Conservation (phyloP, 306 rosid genomes). For the Vigna unguiculata region DNA sequence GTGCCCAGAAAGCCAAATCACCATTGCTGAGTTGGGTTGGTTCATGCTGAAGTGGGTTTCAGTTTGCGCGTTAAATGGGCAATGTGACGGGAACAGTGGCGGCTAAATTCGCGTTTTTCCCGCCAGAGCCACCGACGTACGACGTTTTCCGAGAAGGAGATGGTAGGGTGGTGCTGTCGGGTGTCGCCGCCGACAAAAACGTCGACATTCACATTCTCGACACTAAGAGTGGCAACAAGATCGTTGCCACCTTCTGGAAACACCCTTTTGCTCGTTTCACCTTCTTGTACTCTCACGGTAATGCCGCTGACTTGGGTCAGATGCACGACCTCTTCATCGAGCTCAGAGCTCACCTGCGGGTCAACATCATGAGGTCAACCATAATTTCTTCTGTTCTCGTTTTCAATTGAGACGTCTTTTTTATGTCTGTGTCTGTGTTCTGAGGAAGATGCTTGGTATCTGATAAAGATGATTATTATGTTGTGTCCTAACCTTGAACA, state of each 20-base stretch:
- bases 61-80: slow-evolving; percentile 64
- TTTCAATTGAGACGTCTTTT: not conserved
- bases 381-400: not conserved
- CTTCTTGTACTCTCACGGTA: slow-evolving; percentile 91
- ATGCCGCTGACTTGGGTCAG: slow-evolving; percentile 99
- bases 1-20: slow-evolving; percentile 32
- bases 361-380: slow-evolving; percentile 86
- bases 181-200: slow-evolving; percentile 76
- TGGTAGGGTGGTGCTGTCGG: slow-evolving; percentile 69
- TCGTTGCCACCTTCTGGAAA: slow-evolving; percentile 91
- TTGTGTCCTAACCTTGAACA: not conserved
- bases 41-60: slow-evolving; percentile 61
- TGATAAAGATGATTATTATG: not conserved
- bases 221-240: slow-evolving; percentile 75
- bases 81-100: slow-evolving; percentile 92
- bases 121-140: slow-evolving; percentile 97
- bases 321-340: slow-evolving; percentile 92
- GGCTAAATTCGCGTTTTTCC: slow-evolving; percentile 95
- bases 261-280: slow-evolving; percentile 90
- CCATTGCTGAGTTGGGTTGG: slow-evolving; percentile 9
- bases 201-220: slow-evolving; percentile 69
- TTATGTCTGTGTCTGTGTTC: not conserved
- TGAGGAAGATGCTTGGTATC: not conserved
- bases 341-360: slow-evolving; percentile 96
- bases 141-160: slow-evolving; percentile 61